Evolutionary conservation across 2,329 filamentous ascomycete genomes (phyloP), one percentile per base, ranked within the genome.

Genomic region (Apiospora hydei): DNA sequence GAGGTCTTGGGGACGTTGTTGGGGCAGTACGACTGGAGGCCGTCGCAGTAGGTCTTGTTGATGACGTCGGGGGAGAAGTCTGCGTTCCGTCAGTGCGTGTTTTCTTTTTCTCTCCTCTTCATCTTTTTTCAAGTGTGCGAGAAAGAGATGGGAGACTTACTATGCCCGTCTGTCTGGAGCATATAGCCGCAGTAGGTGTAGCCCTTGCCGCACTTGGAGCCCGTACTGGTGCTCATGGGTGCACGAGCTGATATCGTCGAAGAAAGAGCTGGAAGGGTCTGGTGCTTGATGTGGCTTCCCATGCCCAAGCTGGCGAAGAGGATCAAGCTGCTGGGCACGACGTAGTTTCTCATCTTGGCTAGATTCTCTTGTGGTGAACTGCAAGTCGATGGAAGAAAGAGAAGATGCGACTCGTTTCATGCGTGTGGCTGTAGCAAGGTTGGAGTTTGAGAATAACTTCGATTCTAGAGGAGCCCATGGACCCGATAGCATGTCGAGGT

Each of bases 181-280:
- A 79, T 79, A 68, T 78, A 80, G 2, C 78, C 78, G 70, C 79
- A 80, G 71, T 80, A 80, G 8, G 79, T 81, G 71, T 78, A 81
- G 5, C 79, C 79, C 67, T 80, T 80, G 16, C 78, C 79, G n/a
- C 79, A 81, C 46, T 77, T 78, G 5, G 78, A 67, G 49, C 67
- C 41, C 13, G 74, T 49, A 38, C 34, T 41, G 70, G 69, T 30
- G 26, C 43, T 38, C 53, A 64, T n/a, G 51, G 68, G 71, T 4
- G 53, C 53, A 3, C 34, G 16, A 26, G 34, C 66, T 8, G 74
- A 64, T 21, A 70, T 10, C 4, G 67, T 53, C 1, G 47, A 34
- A 3, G 76, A 69, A 6, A 64, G 66, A 5, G 34, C 34, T 13
- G 70, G 53, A 8, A 41, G n/a, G 57, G n/a, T 24, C 21, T 64